Evolutionary conservation across 352 stramenopile genomes (phyloP), one percentile per base, ranked within the genome.

Genomic region (Phytopythium boreale): DNA sequence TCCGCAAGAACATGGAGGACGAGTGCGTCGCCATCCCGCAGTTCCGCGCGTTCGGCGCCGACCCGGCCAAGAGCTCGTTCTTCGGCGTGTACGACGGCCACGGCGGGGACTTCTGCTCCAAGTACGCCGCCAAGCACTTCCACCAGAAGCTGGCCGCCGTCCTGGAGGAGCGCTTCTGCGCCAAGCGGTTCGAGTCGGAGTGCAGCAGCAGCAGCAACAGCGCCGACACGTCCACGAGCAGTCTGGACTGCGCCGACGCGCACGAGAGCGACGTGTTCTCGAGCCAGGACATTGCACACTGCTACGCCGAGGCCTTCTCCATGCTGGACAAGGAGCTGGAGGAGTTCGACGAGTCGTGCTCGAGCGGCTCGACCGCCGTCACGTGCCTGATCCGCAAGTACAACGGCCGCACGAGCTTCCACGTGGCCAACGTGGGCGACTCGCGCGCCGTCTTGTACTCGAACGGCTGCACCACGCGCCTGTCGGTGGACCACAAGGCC

Each of bases 51-150:
- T 87, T 89, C 37, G 63, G 73, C 39, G 73, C 75, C 41, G 82
- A 92, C 58, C 75, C 77, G 1, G 82, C 80, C n/a, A 72, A 80
- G 53, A 87, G 75, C 63, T 88, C 71, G 51, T 93, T 95, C 72
- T 95, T 93, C 66, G 87, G 76, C 24, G 83, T 95, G 4, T 95
- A 90, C 44, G 87, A 95, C 64, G 87, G 87, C 36, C 87, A 95
- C 60, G 87, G 85, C 51, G 83, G 87, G 15, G 80, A 76, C 56
- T 92, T 93, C 63, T 92, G 84, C 55, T 82, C 87, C 55, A 89
- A 90, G 60, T 93, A 93, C 66, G 82, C 82, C 27, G 81, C 83
- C 50, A 75, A 82, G 63, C 79, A 90, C 49, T 79, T 95, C 47
- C 83, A 93, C 66, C 59, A 76, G 24, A 74, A 73, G 56, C 61